Conservation (phyloP, 371 early-diverging fungal species). For the Apophysomyces elegans region DNA sequence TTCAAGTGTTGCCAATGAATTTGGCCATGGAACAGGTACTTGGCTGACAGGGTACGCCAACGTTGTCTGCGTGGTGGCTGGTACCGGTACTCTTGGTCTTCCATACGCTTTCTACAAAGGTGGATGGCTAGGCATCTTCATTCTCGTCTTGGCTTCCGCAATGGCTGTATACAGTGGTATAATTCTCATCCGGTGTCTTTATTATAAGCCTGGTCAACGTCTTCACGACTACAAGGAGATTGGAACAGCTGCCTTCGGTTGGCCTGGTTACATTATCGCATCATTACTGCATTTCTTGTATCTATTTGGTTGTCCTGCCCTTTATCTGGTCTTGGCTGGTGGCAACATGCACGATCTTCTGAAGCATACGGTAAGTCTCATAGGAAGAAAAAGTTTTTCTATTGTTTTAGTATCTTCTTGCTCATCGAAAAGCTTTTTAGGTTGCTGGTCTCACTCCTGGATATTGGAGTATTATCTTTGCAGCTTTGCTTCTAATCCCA, state of each 20-base stretch:
- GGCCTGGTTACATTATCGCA: slow-evolving; percentile 58
- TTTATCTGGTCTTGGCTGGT: slow-evolving; percentile 78
- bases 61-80: slow-evolving; percentile 27
- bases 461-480: slow-evolving; percentile 70
- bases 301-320: slow-evolving; percentile 69
- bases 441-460: slow-evolving; percentile 22
- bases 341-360: slow-evolving; percentile 60
- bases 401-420: not conserved
- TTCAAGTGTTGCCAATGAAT: slow-evolving; percentile 25
- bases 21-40: slow-evolving; percentile 34
- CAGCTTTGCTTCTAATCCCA: slow-evolving; percentile 69
- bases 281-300: slow-evolving; percentile 67
- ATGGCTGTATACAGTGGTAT: slow-evolving; percentile 43
- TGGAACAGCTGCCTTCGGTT: slow-evolving; percentile 70
- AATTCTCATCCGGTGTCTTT: slow-evolving; percentile 37
- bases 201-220: slow-evolving; percentile 48
- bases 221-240: slow-evolving; percentile 61
- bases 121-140: slow-evolving; percentile 75
- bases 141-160: slow-evolving; percentile 29
- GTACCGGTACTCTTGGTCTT: slow-evolving; percentile 82
- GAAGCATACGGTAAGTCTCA: slow-evolving; percentile 27
- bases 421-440: slow-evolving; percentile 12
- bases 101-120: slow-evolving; percentile 69
- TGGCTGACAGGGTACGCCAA: slow-evolving; percentile 61
- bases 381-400: not conserved